Base-by-base conservation (phyloP, 768 basidiomycete genomes). In the Tulasnella calospora region DNA sequence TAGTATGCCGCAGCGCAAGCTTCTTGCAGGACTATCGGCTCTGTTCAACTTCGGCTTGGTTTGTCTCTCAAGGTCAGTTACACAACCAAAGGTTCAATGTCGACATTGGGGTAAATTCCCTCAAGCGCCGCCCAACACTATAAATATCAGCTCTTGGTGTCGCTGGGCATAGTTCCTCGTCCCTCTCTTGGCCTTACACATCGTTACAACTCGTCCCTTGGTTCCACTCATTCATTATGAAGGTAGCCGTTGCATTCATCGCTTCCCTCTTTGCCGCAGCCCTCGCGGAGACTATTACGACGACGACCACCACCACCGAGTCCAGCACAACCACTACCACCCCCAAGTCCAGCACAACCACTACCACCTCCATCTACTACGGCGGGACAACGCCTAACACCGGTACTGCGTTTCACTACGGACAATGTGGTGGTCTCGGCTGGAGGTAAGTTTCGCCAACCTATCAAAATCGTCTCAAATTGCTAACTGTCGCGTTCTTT, bases 271-370 rank as follows among this genome's bases (percentile, higher is more conserved):
- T 82, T 77, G 78, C 76, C 61, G 81, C 82, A 13, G 88, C 83
- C 38, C 83, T 80, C n/a, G 89, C 87, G n/a, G 89, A 3, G 0
- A 88, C 87, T 12, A 86, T 84, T 91, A 89, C 82, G 5, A 76
- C 82, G 17, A 79, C 81, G 33, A 78, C 82, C 1, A 30, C 44
- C 33, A 30, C 19, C n/a, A 77, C 69, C 41, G 36, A 67, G 40
- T 9, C 40, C 8, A 40, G 40, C 40, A 40, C 40, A 9, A 40
- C 9, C 40, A 40, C 40, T 40, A 40, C 40, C 13, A 9, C 40
- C 8, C 8, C 40, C 40, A 40, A 40, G 40, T n/a, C n/a, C 40
- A 12, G 40, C 40, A 40, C 40, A 1, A 40, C 40, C 8, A n/a
- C n/a, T n/a, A n/a, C n/a, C n/a, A n/a, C n/a, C n/a, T n/a, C n/a